Evolutionary conservation across 805 yeast species (phyloP), one percentile per base, ranked within the genome.

Genomic region (Pichia deserticola): DNA sequence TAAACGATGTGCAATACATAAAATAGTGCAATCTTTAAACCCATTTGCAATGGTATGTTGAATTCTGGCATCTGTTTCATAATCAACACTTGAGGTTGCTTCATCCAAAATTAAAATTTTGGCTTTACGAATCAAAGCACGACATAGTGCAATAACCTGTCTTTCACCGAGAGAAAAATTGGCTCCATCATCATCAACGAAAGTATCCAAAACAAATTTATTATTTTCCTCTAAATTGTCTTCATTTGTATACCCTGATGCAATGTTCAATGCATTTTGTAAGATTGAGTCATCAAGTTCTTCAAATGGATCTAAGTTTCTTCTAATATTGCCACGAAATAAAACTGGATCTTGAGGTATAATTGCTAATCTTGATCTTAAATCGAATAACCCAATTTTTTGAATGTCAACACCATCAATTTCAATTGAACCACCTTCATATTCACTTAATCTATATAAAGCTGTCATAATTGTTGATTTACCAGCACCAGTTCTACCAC

Each of bases 401-500:
- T 81, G 65, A 49, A 83, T 83, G 59, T 86, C 81, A 35, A 84
- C 62, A 5, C 81, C 92, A 66, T 89, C 96, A 58, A 88, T 82
- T 3, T 58, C 50, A 44, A 88, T 79, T 11, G 86, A 85, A 12
- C 68, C 62, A 20, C 68, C 66, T 39, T 71, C 74, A 36, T 82
- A 65, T 60, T 87, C 95, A 42, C 76, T 66, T 45, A 82, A 60
- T 55, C 87, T 68, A 60, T 74, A 82, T 49, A 82, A 64, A 1
- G 86, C 84, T 9, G 81, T 74, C 82, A 82, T 81, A 44, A 82
- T 79, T 4, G 86, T 75, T 1, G 83, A 71, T 65, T 82, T 82
- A 45, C 96, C 96, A 5, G 95, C 95, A 58, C 96, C 96, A 0
- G 96, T 88, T 63, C 96, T 76, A 41, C 96, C 96, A 71, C 93